These are phyloP conservation scores for Lipomyces anomalus DNA, from an alignment of 805 yeast species.

Conservation along the genomic window DNA sequence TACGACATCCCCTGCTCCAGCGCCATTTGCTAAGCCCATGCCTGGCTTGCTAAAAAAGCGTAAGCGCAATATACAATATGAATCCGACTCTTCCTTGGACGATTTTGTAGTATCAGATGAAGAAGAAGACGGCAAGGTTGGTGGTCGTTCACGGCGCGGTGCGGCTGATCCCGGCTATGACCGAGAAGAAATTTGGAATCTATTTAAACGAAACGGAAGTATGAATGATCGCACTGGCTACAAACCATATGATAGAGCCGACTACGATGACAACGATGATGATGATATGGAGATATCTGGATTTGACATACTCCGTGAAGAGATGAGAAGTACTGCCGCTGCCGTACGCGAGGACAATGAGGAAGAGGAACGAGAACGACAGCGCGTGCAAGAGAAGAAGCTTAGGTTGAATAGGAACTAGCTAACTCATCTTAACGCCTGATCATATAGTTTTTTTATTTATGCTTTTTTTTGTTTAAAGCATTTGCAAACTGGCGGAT, in stretches of 20 bases:
- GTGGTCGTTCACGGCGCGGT: conserved; percentile 14
- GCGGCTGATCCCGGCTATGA: conserved; percentile 50
- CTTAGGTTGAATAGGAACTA: conserved; percentile 4
- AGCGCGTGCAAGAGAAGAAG: conserved; percentile 21
- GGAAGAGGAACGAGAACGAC: conserved; percentile 43
- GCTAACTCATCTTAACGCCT: background rate
- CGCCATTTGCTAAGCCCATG: conserved; percentile 31
- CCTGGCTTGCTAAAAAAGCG: conserved; percentile 44
- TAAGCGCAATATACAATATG: conserved; percentile 31
- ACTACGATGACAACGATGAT: conserved; percentile 39
- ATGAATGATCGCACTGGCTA: too few species aligned
- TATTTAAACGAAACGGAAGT: conserved; percentile 61
- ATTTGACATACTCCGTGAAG: conserved; percentile 80
- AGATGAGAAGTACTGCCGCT: conserved; percentile 55
- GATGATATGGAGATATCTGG: conserved; percentile 94
- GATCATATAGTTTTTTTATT: too few species aligned
- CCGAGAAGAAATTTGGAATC: conserved; percentile 82
- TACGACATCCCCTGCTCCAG: conserved; percentile 38
- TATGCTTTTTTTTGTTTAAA: background rate
- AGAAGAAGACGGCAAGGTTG: conserved; percentile 33
- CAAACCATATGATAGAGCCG: conserved; percentile 29
- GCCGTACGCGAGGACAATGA: conserved; percentile 72
- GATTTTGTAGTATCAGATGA: conserved; percentile 59
- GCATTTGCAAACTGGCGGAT: background rate
- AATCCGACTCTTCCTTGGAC: conserved; percentile 33